phyloP scores from a whole-genome alignment of 306 rosid genomes.

The Sicyos baderoa region DNA sequence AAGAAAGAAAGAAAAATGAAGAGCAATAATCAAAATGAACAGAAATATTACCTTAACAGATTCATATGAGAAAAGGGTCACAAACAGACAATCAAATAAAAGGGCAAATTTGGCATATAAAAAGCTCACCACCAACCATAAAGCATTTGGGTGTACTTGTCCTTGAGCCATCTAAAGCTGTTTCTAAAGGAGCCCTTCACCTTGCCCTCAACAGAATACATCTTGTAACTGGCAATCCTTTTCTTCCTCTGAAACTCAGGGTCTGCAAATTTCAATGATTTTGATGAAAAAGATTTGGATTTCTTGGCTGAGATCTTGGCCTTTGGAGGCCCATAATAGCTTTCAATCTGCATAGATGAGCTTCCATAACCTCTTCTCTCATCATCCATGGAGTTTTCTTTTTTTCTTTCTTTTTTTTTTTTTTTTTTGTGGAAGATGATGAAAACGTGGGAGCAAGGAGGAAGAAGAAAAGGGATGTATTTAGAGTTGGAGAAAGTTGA shows the following conservation, averaged over 20 bases:
- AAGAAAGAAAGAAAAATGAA: too few species aligned
- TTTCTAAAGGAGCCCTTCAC: slow-evolving; percentile 77
- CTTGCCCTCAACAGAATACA: slow-evolving; percentile 81
- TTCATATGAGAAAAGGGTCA: too few species aligned
- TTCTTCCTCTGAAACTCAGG: slow-evolving; percentile 86
- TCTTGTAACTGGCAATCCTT: slow-evolving; percentile 80
- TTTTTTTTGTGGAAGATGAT: neutral
- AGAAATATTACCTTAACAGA: too few species aligned
- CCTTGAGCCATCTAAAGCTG: slow-evolving; percentile 86
- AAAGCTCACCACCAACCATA: slow-evolving; percentile 55
- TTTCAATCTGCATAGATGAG: slow-evolving; percentile 53
- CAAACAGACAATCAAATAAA: neutral
- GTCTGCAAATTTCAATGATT: slow-evolving; percentile 44
- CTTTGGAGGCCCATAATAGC: slow-evolving; percentile 50
- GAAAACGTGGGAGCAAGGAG: neutral
- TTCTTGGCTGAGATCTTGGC: slow-evolving; percentile 48
- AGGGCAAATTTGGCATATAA: neutral
- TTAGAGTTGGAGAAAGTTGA: neutral
- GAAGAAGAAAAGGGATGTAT: neutral
- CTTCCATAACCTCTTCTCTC: slow-evolving; percentile 47
- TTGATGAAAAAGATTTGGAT: slow-evolving; percentile 44
- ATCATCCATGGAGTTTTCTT: slow-evolving; percentile 44
- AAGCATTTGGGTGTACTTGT: slow-evolving; percentile 56
- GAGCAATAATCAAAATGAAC: too few species aligned
- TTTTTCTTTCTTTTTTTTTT: too few species aligned